Evolutionary conservation across 2,329 filamentous ascomycete species (phyloP), one percentile per base, ranked within the genome.

Genomic region (Hypoxylon sp.): DNA sequence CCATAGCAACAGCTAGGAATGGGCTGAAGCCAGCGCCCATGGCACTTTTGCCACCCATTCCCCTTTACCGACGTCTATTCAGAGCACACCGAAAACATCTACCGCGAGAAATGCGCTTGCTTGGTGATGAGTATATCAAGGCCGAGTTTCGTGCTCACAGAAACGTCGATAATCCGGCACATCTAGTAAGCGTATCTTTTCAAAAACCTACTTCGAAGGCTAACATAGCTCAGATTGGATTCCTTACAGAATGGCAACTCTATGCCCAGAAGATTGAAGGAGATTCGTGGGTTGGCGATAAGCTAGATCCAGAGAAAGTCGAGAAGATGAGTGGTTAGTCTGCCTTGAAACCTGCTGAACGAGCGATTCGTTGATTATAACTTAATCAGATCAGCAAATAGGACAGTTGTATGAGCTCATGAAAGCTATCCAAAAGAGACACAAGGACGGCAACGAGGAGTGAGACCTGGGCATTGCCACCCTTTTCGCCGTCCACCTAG

Each of bases 191-290:
- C 19, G 32, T 5, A 11, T 32, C 29, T 51, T 14, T 3, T 1
- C 21, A 1, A 11, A 5, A 1, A 27, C 9, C 4, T 25, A 1
- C 39, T 43, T 46, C 14, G 11, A 16, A n/a, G 25, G 14, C 46
- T 66, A 12, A 62, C 27, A 5, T 29, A 3, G 2, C n/a, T 12
- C 70, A 97, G 93, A 93, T 98, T 73, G 96, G 95, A 1, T 99
- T 99, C 78, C 84, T 99, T 72, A 95, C 92, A 0, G 94, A 98
- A 79, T 99, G 95, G 95, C 96, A 99, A 79, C 82, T 93, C 55
- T 99, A 98, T 76, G 94, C 94, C 1, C 95, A 99, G 77, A 90
- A 93, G 76, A 82, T 99, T 14, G 95, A 98, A 76, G 95, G 94
- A 0, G 91, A 97, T 56, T 79, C 85, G 0, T 98, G 96, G 96